phyloP scores from a whole-genome alignment of 352 stramenopile genomes.

The Pilasporangium apinafurcum region DNA sequence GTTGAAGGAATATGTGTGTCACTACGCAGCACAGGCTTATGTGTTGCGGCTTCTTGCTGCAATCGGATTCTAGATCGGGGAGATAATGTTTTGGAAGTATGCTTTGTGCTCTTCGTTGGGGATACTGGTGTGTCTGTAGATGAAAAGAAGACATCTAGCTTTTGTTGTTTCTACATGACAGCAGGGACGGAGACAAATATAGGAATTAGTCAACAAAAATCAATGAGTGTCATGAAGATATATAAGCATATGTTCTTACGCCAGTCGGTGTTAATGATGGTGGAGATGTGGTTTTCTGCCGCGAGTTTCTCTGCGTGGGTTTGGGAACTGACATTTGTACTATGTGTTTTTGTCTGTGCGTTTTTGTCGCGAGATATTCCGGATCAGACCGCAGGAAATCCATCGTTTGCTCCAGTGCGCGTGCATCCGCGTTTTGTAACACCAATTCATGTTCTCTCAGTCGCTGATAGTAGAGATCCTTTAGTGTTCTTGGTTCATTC shows the following conservation, averaged over 20 bases:
- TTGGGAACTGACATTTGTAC: neutral
- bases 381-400: conserved; percentile 43
- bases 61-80: neutral
- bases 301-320: neutral
- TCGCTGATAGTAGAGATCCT: conserved; percentile 36
- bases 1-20: too few relatives aligned
- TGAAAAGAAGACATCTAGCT: conserved; percentile 33
- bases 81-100: too few relatives aligned
- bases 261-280: neutral
- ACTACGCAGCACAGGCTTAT: conserved; percentile 17
- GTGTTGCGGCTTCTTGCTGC: conserved; percentile 14
- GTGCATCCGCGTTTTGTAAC: conserved; percentile 22
- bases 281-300: neutral
- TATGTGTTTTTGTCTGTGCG: neutral
- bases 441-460: conserved; percentile 19
- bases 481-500: conserved; percentile 18
- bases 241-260: neutral
- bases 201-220: neutral
- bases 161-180: conserved; percentile 24
- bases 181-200: too few relatives aligned
- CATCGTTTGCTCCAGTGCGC: conserved; percentile 42
- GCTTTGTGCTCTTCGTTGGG: too few relatives aligned
- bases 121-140: conserved; percentile 3
- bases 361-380: conserved; percentile 21
- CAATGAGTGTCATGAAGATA: neutral